A percentile compares a stretch with the other conserved stretches of the same genome.
Conservation (phyloP, 2,329 filamentous ascomycete species). For the Neopestalotiopsis clavispora region DNA sequence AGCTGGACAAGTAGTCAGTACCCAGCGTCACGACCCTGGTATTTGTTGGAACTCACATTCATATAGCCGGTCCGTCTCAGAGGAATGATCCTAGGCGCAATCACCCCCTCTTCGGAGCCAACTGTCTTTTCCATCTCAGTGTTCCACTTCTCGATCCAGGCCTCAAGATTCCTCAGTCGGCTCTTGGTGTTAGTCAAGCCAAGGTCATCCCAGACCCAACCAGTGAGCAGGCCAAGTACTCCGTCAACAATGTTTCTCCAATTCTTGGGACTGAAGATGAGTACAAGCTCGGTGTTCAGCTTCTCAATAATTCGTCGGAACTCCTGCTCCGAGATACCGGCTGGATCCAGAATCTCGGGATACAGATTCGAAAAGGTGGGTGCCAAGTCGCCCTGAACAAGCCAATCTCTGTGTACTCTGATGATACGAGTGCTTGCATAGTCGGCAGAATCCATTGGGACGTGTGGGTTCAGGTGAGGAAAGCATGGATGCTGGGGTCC, state of each 20-base stretch:
- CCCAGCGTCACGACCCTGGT: conserved; percentile 4
- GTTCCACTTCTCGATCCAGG: conserved; percentile 90
- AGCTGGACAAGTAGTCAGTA: conserved; percentile 55
- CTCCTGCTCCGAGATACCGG: conserved; percentile 80
- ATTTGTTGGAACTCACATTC: conserved; percentile 59
- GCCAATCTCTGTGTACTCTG: conserved; percentile 89
- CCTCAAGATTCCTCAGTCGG: conserved; percentile 72
- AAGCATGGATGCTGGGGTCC: conserved; percentile 93
- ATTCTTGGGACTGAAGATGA: conserved; percentile 81
- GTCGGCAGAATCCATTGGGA: conserved; percentile 75
- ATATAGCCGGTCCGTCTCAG: conserved; percentile 86
- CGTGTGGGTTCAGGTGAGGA: conserved; percentile 91
- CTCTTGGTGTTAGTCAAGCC: conserved; percentile 79
- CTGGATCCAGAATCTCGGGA: conserved; percentile 90
- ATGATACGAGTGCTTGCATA: conserved; percentile 86
- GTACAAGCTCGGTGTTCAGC: conserved; percentile 77
- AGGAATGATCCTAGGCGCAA: conserved; percentile 74
- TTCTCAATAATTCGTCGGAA: conserved; percentile 83
- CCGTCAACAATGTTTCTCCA: conserved; percentile 80
- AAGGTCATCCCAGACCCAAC: conserved; percentile 94
- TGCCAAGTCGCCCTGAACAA: conserved; percentile 85
- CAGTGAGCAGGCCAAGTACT: conserved; percentile 79
- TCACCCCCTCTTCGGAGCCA: conserved; percentile 53
- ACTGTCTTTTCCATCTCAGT: conserved; percentile 64
- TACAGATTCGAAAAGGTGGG: conserved; percentile 96